Base-by-base conservation (phyloP, 2,329 filamentous ascomycete genomes). In the Apiospora aurea region DNA sequence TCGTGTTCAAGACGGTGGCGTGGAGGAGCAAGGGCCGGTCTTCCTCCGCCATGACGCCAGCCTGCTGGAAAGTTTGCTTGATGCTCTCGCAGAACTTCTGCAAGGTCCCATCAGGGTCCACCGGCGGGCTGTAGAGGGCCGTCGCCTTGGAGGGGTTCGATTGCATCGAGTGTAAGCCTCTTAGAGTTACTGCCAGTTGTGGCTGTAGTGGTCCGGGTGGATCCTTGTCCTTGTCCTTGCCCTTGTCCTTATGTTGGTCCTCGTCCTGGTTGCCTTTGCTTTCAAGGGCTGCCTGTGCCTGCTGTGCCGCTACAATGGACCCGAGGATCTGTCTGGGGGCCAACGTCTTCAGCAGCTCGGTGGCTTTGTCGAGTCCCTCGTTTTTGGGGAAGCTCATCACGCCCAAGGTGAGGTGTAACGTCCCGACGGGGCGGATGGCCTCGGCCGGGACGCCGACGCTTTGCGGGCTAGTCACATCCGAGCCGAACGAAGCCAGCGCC, bases 1-100 rank as follows among this genome's bases (percentile, higher is more conserved):
- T 89, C 0, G 95, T 97, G 80, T 98, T 97, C 69, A 96, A 83
- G 4, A 98, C 84, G 0, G 96, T 98, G 24, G 94, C 94, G 79
- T 98, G 96, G 69, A 98, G 82, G 26, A 93, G 87, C 74, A 98
- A 80, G 8, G 90, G 88, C 71, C 94, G 84, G 16, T 84, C 82
- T 38, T 93, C 91, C 0, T 85, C 82, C 0, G 85, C 79, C 78
- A 95, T 83, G 13, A 93, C 80, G 1, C 86, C 90, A 0, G 83
- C 83, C 1, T 88, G 83, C 24, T 82, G 82, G 76, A 95, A 94
- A 1, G 76, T 74, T 0, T 82, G 77, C 73, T 86, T 83, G 18
- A 94, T 78, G n/a, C 78, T 79, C 75, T 88, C 81, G 74, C 90
- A 91, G 78, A 94, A 92, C 1, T 79, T 76, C 43, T 85, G 81